Percentiles rank a stretch among this genome's conserved stretches.
phyloP scores from a whole-genome alignment of 805 yeast species.

The Tetrapisispora arboricola region DNA sequence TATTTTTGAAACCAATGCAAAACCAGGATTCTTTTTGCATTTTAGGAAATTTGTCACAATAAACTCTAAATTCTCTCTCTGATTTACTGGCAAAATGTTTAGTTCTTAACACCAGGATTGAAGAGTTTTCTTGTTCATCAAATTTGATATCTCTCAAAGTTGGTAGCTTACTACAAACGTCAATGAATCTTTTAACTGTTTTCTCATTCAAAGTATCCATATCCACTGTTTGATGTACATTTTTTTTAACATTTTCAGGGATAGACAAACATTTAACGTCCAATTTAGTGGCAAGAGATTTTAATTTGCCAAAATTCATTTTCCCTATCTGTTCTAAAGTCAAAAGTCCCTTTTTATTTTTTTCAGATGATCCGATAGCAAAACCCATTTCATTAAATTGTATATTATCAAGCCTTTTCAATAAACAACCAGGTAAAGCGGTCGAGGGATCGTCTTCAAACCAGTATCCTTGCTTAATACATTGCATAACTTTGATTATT shows the following conservation, averaged over 20 bases:
- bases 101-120: constrained; percentile 35
- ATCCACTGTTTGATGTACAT: not conserved
- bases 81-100: constrained; percentile 39
- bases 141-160: constrained; percentile 35
- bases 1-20: constrained; percentile 43
- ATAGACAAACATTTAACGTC: constrained; percentile 30
- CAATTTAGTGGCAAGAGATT: constrained; percentile 9
- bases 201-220: constrained; percentile 17
- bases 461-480: constrained; percentile 85
- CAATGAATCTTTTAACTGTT: constrained; percentile 39
- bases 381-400: constrained; percentile 18
- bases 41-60: constrained; percentile 78
- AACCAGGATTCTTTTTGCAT: constrained; percentile 93
- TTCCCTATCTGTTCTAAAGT: constrained; percentile 36
- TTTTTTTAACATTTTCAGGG: constrained; percentile 17
- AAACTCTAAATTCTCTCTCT: constrained; percentile 53
- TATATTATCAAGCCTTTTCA: constrained; percentile 23
- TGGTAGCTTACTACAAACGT: constrained; percentile 51
- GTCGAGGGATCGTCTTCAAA: constrained; percentile 63
- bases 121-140: constrained; percentile 33
- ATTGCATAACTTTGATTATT: constrained; percentile 64
- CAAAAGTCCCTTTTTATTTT: constrained; percentile 9
- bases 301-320: constrained; percentile 28
- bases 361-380: constrained; percentile 1
- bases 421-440: constrained; percentile 30